phyloP scores from a whole-genome alignment of 2,329 filamentous ascomycete genomes.

The Alternaria novae-zelandiae region DNA sequence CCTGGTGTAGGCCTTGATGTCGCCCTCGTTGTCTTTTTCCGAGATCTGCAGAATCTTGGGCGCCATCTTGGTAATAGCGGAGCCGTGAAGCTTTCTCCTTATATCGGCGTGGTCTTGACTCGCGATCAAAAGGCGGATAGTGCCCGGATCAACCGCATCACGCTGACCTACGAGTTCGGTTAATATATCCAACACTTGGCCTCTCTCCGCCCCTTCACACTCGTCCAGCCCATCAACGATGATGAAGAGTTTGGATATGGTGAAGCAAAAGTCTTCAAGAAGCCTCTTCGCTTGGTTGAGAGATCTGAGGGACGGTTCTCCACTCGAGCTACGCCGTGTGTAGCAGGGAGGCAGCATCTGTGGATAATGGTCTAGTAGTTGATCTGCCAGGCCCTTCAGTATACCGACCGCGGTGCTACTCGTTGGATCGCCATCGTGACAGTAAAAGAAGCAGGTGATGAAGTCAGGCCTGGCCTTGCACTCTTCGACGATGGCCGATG shows the following conservation, averaged over 20 bases:
- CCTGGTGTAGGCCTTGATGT: neutral
- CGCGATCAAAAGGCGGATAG: neutral
- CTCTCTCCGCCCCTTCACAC: neutral
- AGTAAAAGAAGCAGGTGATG: neutral
- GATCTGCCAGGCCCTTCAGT: neutral
- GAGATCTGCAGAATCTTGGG: neutral
- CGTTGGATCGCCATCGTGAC: neutral
- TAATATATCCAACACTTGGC: neutral
- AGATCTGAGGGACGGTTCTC: neutral
- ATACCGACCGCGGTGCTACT: neutral
- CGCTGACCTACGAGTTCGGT: neutral
- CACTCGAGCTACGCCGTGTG: neutral
- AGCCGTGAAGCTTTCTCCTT: rapidly evolving
- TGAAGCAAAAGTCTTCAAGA: neutral
- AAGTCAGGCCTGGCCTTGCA: neutral
- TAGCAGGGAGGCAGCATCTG: neutral
- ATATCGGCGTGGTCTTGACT: neutral
- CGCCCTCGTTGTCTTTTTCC: neutral
- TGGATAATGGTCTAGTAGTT: neutral
- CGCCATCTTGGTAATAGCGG: neutral
- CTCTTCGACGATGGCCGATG: neutral
- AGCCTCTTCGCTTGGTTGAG: neutral
- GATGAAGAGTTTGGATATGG: neutral
- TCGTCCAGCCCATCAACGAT: neutral
- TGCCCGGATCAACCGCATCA: neutral